Base-by-base conservation (phyloP, 208 protist genomes). In the Crithidia sp. region DNA sequence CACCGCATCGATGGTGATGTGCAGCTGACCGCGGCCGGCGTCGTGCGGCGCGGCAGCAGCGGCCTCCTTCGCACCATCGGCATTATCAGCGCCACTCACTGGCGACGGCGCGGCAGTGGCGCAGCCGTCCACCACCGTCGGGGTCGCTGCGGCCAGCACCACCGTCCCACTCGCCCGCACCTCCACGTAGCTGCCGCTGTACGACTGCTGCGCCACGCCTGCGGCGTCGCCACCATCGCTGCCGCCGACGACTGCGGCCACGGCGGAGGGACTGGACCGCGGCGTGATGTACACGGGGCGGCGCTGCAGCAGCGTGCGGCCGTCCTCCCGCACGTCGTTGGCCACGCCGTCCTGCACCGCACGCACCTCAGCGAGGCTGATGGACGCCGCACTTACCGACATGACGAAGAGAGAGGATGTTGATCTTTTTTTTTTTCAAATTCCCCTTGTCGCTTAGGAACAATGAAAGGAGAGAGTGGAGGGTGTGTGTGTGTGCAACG, bases 291-390 rank as follows among this genome's bases (percentile, higher is more conserved):
- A 75, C 47, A 92, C 77, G 0, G 82, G 87, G 2, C 91, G 87
- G 45, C 83, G 91, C 84, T 94, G 91, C 68, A 93, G 79, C 49
- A 94, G 86, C 5, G 85, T 86, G 43, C 91, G 88, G 17, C 91
- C 91, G 65, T 96, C 91, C 55, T 85, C 78, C 17, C 91, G 87
- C 8, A 91, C 76, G 63, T 92, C 88, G 62, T 88, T 79, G 36
- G 64, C 62, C 36, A 96, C 76, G 19, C 89, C 85, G 49, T 93
- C 89, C 58, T 94, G 91, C 41, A 96, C 85, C 17, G 81, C 57
- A 7, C 81, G 81, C 60, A 94, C 82, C 78, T 96, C 88, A 19
- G 86, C 76, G 45, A 84, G 78, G 67, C 89, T 94, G 59, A 93
- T 81, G 28, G 75, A 69, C 10, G 83, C 76, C 14, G 55, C 64